phyloP scores from a whole-genome alignment of 2,329 filamentous ascomycete species.

The Cladophialophora psammophila region DNA sequence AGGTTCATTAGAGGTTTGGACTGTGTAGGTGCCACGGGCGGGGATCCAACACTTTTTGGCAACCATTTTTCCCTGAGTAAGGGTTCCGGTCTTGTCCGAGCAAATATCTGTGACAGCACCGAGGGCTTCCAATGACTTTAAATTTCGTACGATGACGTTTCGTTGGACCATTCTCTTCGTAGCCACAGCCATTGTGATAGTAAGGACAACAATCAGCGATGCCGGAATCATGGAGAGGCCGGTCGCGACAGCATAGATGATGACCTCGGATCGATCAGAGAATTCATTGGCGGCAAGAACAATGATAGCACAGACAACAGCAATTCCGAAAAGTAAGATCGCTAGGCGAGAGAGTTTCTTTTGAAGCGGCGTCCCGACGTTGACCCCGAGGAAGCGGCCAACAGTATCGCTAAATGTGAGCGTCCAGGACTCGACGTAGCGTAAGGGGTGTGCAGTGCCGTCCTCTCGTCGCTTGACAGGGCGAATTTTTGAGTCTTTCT shows the following conservation, averaged over 20 bases:
- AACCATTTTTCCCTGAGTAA: slow-evolving; percentile 69
- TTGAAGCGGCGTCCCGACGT: slow-evolving; percentile 73
- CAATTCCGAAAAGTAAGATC: slow-evolving; percentile 70
- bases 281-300: slow-evolving; percentile 71
- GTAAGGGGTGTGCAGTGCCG: slow-evolving; percentile 60
- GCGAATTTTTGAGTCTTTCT: slow-evolving; percentile 61
- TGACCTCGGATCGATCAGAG: slow-evolving; percentile 63
- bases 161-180: slow-evolving; percentile 61
- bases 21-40: slow-evolving; percentile 63
- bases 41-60: slow-evolving; percentile 67
- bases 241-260: slow-evolving; percentile 69
- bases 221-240: slow-evolving; percentile 68
- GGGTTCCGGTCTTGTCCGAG: slow-evolving; percentile 61
- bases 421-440: slow-evolving; percentile 60
- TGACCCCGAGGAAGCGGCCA: slow-evolving; percentile 71
- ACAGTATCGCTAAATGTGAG: slow-evolving; percentile 65
- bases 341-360: slow-evolving; percentile 73
- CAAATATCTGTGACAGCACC: slow-evolving; percentile 63
- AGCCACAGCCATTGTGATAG: slow-evolving; percentile 67
- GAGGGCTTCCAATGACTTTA: slow-evolving; percentile 61
- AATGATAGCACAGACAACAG: slow-evolving; percentile 72
- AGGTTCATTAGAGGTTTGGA: slow-evolving; percentile 63
- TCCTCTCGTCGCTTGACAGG: slow-evolving; percentile 60
- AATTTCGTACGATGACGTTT: slow-evolving; percentile 60
- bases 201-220: slow-evolving; percentile 66